Evolutionary conservation across 352 stramenopile genomes (phyloP).

Genomic region (Pythium oligandrum): DNA sequence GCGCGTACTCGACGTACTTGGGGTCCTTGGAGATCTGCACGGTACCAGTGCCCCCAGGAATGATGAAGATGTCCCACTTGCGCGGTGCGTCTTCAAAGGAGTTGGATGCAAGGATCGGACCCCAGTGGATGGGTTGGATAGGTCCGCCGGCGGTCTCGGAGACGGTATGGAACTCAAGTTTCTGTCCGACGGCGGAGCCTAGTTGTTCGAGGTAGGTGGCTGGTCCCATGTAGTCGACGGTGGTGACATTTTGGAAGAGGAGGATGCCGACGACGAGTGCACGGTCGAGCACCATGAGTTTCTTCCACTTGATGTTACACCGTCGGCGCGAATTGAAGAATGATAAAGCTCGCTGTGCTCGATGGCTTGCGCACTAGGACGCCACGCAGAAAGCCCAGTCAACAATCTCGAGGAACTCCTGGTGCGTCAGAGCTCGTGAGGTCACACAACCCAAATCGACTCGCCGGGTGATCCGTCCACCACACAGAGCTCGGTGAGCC

Average conservation of each 20-base stretch:
- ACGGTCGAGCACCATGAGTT: background rate
- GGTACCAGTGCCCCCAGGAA: slow-evolving; percentile 34
- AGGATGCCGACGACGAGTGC: slow-evolving; percentile 45
- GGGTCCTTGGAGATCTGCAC: slow-evolving; percentile 32
- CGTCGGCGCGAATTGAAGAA: too few species aligned
- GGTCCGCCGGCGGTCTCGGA: slow-evolving; percentile 24
- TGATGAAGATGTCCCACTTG: slow-evolving; percentile 38
- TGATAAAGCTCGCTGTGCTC: too few species aligned
- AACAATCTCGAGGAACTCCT: too few species aligned
- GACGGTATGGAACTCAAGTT: slow-evolving; percentile 48
- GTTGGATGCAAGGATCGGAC: slow-evolving; percentile 31
- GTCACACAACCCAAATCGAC: too few species aligned
- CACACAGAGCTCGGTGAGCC: too few species aligned
- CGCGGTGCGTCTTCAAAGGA: slow-evolving; percentile 21
- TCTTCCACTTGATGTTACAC: too few species aligned
- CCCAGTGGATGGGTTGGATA: slow-evolving; percentile 31
- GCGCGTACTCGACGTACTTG: slow-evolving; percentile 38
- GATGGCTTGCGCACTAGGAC: too few species aligned
- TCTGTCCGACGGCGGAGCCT: slow-evolving; percentile 28
- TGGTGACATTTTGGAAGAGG: slow-evolving; percentile 52
- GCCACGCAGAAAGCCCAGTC: too few species aligned
- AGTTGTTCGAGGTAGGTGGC: slow-evolving; percentile 62
- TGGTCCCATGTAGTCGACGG: slow-evolving; percentile 56
- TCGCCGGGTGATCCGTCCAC: too few species aligned
- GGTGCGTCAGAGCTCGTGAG: too few species aligned